Evolutionary conservation across 441 rosid genomes (phyloP), one percentile per base, ranked within the genome.

Genomic region (Mallotus japonicus): DNA sequence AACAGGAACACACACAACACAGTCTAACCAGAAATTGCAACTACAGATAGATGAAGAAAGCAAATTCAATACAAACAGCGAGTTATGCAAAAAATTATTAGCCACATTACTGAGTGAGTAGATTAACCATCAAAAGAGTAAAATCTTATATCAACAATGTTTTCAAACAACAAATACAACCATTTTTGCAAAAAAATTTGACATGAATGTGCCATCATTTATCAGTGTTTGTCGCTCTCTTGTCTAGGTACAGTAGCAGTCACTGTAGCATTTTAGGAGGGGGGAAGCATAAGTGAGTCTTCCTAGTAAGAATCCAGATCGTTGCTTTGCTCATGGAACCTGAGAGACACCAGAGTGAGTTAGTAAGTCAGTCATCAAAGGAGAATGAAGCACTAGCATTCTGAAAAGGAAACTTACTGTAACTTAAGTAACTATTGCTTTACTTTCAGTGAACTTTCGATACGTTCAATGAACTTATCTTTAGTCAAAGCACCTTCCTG

Each of bases 401-500:
- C 51, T 6, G 54, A 16, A 22, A 59, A 54, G 40, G 15, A 0
- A 5, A 69, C 81, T 74, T 76, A 69, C 73, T 66, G 15, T n/a
- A n/a, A n/a, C n/a, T n/a, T 42, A 75, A 57, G 2, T 24, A 24
- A 24, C 83, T 92, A 93, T 72, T 86, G 85, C 85, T 90, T 86
- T 67, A 88, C 85, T 62, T 84, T 66, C 55, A 90, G 84, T 17
- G 92, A 89, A 73, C 75, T 85, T 75, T 92, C 90, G 54, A 92
- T 80, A 14, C 86, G 87, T 82, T 85, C 78, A 50, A 93, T 73
- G 72, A 93, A 87, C 73, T 85, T 85, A 74, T 89, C 80, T 17
- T 86, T 92, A 10, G 87, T 69, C 76, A 90, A 80, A 75, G 98
- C 96, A 62, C 97, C 98, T 76, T 92, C 97, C 95, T 89, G 79